Evolutionary conservation across 257 asterid species (phyloP).

Genomic region (Scutellaria galericulata): DNA sequence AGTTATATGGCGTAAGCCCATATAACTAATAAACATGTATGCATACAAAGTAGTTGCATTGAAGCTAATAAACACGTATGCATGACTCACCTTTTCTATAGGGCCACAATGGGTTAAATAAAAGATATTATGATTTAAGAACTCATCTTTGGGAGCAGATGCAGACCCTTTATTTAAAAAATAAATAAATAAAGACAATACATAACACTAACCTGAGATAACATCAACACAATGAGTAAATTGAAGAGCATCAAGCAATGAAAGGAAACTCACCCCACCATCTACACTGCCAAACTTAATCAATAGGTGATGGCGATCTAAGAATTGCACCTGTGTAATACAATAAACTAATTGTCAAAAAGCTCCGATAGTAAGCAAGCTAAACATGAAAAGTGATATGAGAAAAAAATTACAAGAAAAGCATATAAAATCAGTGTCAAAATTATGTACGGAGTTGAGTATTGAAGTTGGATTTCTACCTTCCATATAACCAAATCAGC

Average conservation of each 20-base stretch:
- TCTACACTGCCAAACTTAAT: slow-evolving; percentile 97
- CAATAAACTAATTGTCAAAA: slow-evolving; percentile 38
- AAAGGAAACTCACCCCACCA: slow-evolving; percentile 82
- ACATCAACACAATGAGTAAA: slow-evolving; percentile 1
- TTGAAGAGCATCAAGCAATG: slow-evolving; percentile 29
- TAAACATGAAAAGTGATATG: slow-evolving; percentile 22
- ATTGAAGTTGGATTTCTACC: slow-evolving; percentile 52
- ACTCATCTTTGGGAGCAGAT: slow-evolving; percentile 8
- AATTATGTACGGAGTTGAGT: slow-evolving; percentile 8
- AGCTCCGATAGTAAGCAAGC: slow-evolving; percentile 15
- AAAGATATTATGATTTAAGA: slow-evolving; percentile 2
- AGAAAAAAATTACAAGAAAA: not conserved
- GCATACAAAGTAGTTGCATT: not conserved
- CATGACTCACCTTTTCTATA: slow-evolving; percentile 11
- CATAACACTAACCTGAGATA: not conserved
- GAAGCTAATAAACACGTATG: not conserved
- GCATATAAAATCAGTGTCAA: not conserved
- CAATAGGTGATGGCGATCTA: slow-evolving; percentile 87
- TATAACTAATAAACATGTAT: no score
- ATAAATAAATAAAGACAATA: slow-evolving; percentile 7
- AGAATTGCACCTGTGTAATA: slow-evolving; percentile 81
- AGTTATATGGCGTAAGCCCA: no score
- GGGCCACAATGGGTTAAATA: slow-evolving; percentile 7
- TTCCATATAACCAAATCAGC: slow-evolving; percentile 94
- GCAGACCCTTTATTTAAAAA: slow-evolving; percentile 16